These are phyloP conservation scores for Phytophthora boehmeriae DNA, from an alignment of 352 stramenopile genomes.

Conservation along the genomic window DNA sequence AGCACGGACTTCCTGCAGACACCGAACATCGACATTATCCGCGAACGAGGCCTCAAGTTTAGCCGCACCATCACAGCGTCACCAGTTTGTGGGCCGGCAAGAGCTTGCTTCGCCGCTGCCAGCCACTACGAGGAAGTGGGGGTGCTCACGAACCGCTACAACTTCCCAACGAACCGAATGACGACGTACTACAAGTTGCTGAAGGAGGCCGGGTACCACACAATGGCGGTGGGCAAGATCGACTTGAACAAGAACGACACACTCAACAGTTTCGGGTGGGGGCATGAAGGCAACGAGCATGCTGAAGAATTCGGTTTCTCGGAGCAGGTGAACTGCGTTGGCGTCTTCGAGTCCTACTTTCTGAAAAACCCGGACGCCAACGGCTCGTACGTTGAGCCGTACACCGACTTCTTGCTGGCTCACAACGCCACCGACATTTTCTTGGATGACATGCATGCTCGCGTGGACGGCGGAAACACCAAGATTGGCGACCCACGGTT, in stretches of 20 bases:
- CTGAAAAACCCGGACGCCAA: conserved; percentile 22
- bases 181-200: conserved; percentile 44
- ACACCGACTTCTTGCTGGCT: conserved; percentile 35
- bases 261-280: conserved; percentile 40
- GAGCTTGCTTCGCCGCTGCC: conserved; percentile 36
- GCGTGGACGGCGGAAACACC: conserved; percentile 24
- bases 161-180: conserved; percentile 38
- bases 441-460: conserved; percentile 26
- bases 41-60: conserved; percentile 37
- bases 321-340: conserved; percentile 40
- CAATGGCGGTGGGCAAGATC: conserved; percentile 39
- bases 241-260: conserved; percentile 44
- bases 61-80: conserved; percentile 36
- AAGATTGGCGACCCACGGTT: conserved; percentile 29
- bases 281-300: conserved; percentile 28
- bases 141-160: conserved; percentile 38
- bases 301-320: conserved; percentile 36
- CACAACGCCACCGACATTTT: conserved; percentile 33
- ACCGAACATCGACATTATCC: conserved; percentile 39
- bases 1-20: conserved; percentile 37
- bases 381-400: conserved; percentile 39
- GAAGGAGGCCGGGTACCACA: conserved; percentile 38
- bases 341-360: conserved; percentile 33
- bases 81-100: conserved; percentile 33
- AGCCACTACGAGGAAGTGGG: conserved; percentile 42